Evolutionary conservation across 441 rosid genomes (phyloP).

Genomic region (Adansonia gregorii): DNA sequence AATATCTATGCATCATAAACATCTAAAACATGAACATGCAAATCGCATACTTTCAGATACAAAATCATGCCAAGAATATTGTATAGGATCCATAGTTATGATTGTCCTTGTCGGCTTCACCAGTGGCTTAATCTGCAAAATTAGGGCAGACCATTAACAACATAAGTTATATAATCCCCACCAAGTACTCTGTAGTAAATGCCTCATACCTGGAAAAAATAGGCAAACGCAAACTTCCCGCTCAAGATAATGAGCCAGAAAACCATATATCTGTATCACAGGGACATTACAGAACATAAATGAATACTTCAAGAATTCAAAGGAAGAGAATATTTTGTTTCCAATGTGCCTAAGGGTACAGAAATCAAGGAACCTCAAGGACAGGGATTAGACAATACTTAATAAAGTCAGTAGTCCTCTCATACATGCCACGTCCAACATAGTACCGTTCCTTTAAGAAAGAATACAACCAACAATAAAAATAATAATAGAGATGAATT

Average conservation of each 20-base stretch:
- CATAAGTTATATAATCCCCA: background rate
- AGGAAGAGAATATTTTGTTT: background rate
- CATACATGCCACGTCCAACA: slow-evolving; percentile 99
- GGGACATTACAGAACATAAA: slow-evolving; percentile 9
- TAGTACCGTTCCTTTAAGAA: slow-evolving; percentile 79
- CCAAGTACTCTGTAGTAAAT: background rate
- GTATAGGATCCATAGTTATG: slow-evolving; percentile 49
- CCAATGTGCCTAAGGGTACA: background rate
- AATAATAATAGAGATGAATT: slow-evolving; percentile 20
- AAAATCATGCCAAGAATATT: slow-evolving; percentile 98
- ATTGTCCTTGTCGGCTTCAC: slow-evolving; percentile 78
- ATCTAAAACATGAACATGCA: background rate
- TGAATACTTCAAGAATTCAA: background rate
- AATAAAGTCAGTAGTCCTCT: slow-evolving; percentile 79
- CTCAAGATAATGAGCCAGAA: slow-evolving; percentile 89
- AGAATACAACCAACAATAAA: slow-evolving; percentile 26
- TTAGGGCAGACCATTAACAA: slow-evolving; percentile 28
- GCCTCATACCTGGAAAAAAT: slow-evolving; percentile 78
- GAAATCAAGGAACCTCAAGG: slow-evolving; percentile 22
- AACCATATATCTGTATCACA: slow-evolving; percentile 76
- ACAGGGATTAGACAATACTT: slow-evolving; percentile 55
- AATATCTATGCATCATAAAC: background rate
- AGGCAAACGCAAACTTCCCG: slow-evolving; percentile 90
- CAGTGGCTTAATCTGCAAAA: slow-evolving; percentile 83
- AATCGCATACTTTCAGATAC: slow-evolving; percentile 73